phyloP scores from a whole-genome alignment of 257 asterid species.

The Solanum neorickii region DNA sequence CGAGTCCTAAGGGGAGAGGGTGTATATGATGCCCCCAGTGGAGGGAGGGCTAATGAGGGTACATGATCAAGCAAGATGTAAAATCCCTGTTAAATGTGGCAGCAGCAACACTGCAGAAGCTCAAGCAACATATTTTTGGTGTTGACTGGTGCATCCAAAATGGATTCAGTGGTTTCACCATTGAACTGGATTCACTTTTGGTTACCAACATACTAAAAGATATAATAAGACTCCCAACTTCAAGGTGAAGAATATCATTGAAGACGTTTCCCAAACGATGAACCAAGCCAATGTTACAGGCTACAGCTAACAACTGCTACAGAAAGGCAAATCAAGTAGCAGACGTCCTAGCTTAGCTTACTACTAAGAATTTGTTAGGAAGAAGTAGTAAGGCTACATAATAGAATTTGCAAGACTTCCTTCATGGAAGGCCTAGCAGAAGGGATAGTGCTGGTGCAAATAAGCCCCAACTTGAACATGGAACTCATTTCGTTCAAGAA shows the following conservation, averaged over 20 bases:
- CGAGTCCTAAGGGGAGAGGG: no score
- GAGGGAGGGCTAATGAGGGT: not conserved
- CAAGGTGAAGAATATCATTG: no score
- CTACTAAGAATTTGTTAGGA: no score
- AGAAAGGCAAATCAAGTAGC: no score
- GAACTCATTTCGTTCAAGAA: slow-evolving; percentile 31
- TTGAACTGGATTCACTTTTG: not conserved
- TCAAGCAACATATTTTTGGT: not conserved
- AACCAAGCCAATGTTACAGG: no score
- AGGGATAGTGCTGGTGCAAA: slow-evolving; percentile 52
- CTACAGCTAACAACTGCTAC: no score
- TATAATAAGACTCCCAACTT: no score
- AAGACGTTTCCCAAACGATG: no score
- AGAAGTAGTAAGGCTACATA: no score
- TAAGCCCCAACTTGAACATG: slow-evolving; percentile 52
- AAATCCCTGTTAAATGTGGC: not conserved
- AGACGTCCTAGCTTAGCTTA: no score
- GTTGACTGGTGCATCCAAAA: not conserved
- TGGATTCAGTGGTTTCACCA: not conserved
- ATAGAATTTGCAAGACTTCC: slow-evolving; percentile 16
- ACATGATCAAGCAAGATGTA: not conserved
- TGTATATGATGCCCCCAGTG: no score
- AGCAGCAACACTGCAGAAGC: not conserved
- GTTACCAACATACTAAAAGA: not conserved
- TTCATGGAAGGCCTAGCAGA: slow-evolving; percentile 60